A percentile compares a stretch with the other conserved stretches of the same genome.
These are phyloP conservation scores for Carex cristatella DNA, from an alignment of 176 grass and related monocot genomes.

Conservation along the genomic window DNA sequence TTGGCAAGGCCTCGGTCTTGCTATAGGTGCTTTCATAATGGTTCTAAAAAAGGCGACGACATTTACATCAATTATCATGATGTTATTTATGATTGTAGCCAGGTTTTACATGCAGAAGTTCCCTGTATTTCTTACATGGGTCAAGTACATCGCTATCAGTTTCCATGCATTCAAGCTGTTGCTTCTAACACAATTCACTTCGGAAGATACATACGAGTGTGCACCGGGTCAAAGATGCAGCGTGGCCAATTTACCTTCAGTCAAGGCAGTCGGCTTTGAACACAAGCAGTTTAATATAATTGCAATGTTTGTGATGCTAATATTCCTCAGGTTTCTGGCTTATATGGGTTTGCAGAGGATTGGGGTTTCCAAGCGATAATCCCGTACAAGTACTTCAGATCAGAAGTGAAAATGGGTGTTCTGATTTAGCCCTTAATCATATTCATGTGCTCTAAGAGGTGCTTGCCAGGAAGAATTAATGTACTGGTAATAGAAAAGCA, in stretches of 20 bases:
- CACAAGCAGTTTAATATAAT: neutral
- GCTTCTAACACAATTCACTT: constrained; percentile 25
- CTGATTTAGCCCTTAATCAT: neutral
- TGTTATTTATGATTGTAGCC: constrained; percentile 26
- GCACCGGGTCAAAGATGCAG: constrained; percentile 11
- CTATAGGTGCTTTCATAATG: constrained; percentile 42
- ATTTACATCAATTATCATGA: constrained; percentile 23
- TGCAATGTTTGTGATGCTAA: constrained; percentile 26
- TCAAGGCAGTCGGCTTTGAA: constrained; percentile 22
- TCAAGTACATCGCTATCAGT: constrained; percentile 34
- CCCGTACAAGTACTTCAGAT: neutral
- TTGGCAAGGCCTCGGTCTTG: constrained; percentile 35
- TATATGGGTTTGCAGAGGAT: constrained; percentile 40
- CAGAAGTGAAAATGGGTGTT: neutral
- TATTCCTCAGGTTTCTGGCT: constrained; percentile 25
- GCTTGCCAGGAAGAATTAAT: neutral
- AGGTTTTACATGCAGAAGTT: constrained; percentile 32
- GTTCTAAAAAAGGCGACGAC: constrained; percentile 30
- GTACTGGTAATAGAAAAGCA: neutral
- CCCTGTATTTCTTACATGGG: constrained; percentile 31
- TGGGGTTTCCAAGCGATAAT: neutral
- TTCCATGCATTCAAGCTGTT: constrained; percentile 41
- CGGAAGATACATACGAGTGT: constrained; percentile 25
- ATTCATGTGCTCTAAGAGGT: neutral
- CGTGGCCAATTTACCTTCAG: constrained; percentile 25